Percentiles rank a stretch among this genome's conserved stretches.
Conservation (phyloP, 2,329 filamentous ascomycete species). For the Phaeosphaeriaceae sp. region DNA sequence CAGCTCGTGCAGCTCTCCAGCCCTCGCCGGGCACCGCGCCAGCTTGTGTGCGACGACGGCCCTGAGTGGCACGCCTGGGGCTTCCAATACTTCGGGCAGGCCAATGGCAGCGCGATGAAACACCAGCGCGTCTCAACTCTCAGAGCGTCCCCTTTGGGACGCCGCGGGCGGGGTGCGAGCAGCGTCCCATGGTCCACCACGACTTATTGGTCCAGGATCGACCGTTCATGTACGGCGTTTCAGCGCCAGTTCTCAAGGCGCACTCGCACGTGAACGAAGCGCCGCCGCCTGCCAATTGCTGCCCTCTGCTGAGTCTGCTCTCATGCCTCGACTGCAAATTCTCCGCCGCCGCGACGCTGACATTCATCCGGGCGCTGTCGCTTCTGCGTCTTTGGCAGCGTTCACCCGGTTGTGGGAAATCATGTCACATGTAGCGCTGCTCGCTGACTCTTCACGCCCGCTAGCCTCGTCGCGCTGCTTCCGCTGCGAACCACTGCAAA, state of each 20-base stretch:
- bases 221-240: neutral
- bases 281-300: slow-evolving; percentile 6
- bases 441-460: neutral
- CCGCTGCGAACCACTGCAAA: slow-evolving; percentile 20
- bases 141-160: neutral
- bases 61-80: neutral
- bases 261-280: neutral
- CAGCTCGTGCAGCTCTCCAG: neutral
- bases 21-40: neutral
- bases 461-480: no score
- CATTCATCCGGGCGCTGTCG: neutral
- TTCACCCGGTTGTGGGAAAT: neutral
- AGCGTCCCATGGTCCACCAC: neutral
- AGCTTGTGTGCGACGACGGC: neutral
- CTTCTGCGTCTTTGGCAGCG: neutral
- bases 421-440: neutral
- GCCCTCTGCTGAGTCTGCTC: neutral
- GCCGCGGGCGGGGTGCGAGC: no score
- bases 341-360: neutral
- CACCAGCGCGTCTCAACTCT: neutral
- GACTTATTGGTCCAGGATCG: neutral
- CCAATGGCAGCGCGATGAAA: neutral
- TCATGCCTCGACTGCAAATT: neutral
- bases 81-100: neutral
- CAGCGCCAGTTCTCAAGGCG: neutral